phyloP scores from a whole-genome alignment of 2,329 filamentous ascomycete species.

The Dendrostoma leiphaemia region DNA sequence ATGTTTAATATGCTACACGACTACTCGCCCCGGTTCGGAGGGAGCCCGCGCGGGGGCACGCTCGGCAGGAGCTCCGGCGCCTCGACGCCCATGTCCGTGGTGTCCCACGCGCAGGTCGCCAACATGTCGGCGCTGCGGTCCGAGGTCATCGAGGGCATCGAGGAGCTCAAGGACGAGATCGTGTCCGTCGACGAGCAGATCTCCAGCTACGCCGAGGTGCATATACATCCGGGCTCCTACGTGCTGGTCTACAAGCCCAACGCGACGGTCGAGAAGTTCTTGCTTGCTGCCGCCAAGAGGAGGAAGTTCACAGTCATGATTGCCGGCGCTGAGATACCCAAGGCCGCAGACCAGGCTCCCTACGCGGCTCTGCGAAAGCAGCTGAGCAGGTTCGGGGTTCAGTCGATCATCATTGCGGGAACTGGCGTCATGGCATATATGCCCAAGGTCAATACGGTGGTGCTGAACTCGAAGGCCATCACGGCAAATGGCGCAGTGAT shows the following conservation, averaged over 20 bases:
- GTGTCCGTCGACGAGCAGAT: slow-evolving; percentile 92
- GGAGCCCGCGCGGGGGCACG: slow-evolving; percentile 38
- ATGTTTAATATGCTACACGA: slow-evolving; percentile 88
- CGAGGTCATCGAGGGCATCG: slow-evolving; percentile 90
- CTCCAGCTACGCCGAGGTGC: slow-evolving; percentile 79
- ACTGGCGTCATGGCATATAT: slow-evolving; percentile 89
- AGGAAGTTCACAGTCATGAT: slow-evolving; percentile 90
- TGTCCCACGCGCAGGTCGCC: slow-evolving; percentile 35
- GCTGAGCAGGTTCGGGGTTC: slow-evolving; percentile 73
- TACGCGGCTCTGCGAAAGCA: slow-evolving; percentile 69
- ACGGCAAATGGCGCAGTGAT: slow-evolving; percentile 85
- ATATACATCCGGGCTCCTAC: slow-evolving; percentile 91
- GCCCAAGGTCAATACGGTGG: slow-evolving; percentile 92
- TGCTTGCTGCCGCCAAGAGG: slow-evolving; percentile 83
- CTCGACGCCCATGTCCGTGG: slow-evolving; percentile 33
- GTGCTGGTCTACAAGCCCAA: slow-evolving; percentile 88
- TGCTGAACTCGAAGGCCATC: slow-evolving; percentile 83
- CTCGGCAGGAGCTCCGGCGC: slow-evolving; percentile 40
- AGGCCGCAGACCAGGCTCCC: slow-evolving; percentile 35
- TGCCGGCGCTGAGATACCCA: slow-evolving; percentile 58
- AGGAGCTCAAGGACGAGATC: slow-evolving; percentile 94
- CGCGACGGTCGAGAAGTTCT: slow-evolving; percentile 82
- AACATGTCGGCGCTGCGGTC: slow-evolving; percentile 72
- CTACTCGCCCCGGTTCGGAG: slow-evolving; percentile 51
- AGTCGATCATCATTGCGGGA: slow-evolving; percentile 80